Evolutionary conservation across 2,329 filamentous ascomycete genomes (phyloP).

Genomic region (Colletotrichum sp.): DNA sequence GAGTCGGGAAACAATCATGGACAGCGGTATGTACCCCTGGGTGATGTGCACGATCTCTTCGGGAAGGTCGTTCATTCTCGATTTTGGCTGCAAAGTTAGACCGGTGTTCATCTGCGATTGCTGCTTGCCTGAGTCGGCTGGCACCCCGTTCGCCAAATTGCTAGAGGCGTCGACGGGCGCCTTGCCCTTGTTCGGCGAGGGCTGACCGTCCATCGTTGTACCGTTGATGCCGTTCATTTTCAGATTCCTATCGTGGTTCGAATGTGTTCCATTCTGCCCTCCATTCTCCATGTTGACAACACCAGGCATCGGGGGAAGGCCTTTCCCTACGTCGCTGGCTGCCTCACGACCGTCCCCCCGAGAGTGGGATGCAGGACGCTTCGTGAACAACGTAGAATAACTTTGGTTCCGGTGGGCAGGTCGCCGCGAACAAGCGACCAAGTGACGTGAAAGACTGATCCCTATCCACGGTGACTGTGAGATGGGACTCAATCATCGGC

Average conservation of each 20-base stretch:
- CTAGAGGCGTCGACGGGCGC: constrained; percentile 22
- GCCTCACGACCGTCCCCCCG: constrained; percentile 19
- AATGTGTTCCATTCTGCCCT: constrained; percentile 56
- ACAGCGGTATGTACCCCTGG: constrained; percentile 77
- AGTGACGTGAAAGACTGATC: constrained; percentile 1
- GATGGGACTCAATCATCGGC: constrained; percentile 19
- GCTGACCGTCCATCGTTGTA: constrained; percentile 26
- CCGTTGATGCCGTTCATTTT: constrained; percentile 51
- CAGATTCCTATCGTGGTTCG: constrained; percentile 59
- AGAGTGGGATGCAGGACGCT: neutral
- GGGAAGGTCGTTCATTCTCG: constrained; percentile 61
- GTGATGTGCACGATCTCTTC: constrained; percentile 74
- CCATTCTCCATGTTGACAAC: constrained; percentile 61
- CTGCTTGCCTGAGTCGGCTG: constrained; percentile 23
- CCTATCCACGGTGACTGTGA: neutral
- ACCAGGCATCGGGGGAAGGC: constrained; percentile 50
- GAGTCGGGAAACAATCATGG: constrained; percentile 75
- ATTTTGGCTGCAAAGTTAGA: constrained; percentile 9
- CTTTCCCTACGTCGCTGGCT: constrained; percentile 18
- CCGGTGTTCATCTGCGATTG: constrained; percentile 14
- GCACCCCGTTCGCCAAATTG: constrained; percentile 29
- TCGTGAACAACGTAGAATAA: neutral
- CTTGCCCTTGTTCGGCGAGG: constrained; percentile 38
- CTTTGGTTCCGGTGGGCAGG: neutral
- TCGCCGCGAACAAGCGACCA: neutral